Percentiles rank a stretch among this genome's conserved stretches.
phyloP scores from a whole-genome alignment of 192 early-diverging fungal species.

The Chytriomyces confervae region DNA sequence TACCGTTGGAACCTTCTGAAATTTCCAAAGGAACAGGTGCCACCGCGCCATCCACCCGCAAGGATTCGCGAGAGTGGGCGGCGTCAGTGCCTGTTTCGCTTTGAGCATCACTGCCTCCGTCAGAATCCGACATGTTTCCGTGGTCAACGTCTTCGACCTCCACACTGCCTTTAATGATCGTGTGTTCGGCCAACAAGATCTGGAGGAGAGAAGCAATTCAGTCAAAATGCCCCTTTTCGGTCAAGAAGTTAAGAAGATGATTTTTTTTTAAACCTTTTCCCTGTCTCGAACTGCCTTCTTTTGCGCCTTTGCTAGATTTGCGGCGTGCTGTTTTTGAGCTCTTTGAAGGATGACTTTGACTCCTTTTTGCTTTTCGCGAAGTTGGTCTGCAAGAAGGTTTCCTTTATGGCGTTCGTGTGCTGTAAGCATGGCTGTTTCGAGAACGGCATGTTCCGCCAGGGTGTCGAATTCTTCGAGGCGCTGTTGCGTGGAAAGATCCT shows the following conservation, averaged over 20 bases:
- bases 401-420: slow-evolving; percentile 8
- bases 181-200: slow-evolving; percentile 13
- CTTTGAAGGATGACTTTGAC: background rate
- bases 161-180: slow-evolving; percentile 8
- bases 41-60: background rate
- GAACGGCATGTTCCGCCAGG: background rate
- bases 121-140: background rate
- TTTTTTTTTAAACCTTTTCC: slow-evolving; percentile 25
- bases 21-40: too few species aligned
- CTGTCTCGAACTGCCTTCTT: background rate
- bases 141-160: background rate
- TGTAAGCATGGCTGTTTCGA: background rate
- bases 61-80: background rate
- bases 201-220: background rate
- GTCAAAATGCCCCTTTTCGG: background rate
- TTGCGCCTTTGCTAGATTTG: slow-evolving; percentile 6
- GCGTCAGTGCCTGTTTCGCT: background rate
- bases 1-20: background rate
- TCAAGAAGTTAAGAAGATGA: background rate
- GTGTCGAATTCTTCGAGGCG: slow-evolving; percentile 31
- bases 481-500: slow-evolving; percentile 2
- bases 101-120: background rate
- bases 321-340: slow-evolving; percentile 26
- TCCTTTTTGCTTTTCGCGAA: slow-evolving; percentile 25
- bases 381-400: background rate